A percentile compares a stretch with the other conserved stretches of the same genome.
Evolutionary conservation across 2,329 filamentous ascomycete genomes (phyloP).

Genomic region (Sordariomycetes sp.): DNA sequence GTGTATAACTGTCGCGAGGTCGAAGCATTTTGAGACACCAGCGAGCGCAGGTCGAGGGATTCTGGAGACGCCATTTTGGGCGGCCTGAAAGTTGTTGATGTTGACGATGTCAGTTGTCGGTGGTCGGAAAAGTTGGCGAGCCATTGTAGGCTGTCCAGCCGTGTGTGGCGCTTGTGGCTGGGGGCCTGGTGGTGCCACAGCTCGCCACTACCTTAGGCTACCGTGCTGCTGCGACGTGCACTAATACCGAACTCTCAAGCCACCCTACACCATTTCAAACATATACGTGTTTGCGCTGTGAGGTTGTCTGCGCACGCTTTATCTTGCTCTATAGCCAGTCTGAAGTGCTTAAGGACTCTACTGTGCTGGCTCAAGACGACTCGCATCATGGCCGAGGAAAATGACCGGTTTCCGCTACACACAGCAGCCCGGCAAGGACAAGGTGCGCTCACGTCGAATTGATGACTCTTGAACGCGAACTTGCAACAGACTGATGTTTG

Average conservation of each 20-base stretch:
- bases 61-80: slow-evolving; percentile 26
- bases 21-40: slow-evolving; percentile 24
- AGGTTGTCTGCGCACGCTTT: too few species aligned
- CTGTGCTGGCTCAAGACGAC: neutral
- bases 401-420: slow-evolving; percentile 72
- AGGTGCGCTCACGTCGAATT: slow-evolving; percentile 55
- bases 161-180: slow-evolving; percentile 17
- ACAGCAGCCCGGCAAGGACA: slow-evolving; percentile 78
- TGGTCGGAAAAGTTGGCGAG: slow-evolving; percentile 1
- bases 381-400: slow-evolving; percentile 17
- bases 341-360: too few species aligned
- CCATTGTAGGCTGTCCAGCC: slow-evolving; percentile 13
- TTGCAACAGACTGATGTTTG: too few species aligned
- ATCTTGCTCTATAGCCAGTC: too few species aligned
- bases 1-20: slow-evolving; percentile 21
- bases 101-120: neutral
- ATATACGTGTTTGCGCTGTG: too few species aligned
- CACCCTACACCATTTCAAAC: slow-evolving; percentile 2
- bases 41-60: slow-evolving; percentile 19
- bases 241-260: neutral
- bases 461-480: neutral
- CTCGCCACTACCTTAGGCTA: too few species aligned
- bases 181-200: slow-evolving; percentile 2
- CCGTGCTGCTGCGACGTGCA: too few species aligned
- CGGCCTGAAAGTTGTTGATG: neutral